phyloP scores from a whole-genome alignment of 306 rosid species.

The Styphnolobium japonicum region DNA sequence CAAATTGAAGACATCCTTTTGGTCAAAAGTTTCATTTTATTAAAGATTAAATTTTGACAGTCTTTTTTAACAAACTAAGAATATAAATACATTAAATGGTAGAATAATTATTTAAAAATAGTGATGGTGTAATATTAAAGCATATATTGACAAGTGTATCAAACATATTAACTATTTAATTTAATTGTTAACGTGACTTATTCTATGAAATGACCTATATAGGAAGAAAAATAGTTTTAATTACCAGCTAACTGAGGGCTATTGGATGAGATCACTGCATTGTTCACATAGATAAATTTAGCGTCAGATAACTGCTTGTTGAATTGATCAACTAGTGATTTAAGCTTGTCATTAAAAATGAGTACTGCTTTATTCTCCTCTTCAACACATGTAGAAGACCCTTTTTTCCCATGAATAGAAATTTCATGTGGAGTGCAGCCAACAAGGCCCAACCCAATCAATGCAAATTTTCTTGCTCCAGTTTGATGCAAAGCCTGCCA shows the following conservation, averaged over 20 bases:
- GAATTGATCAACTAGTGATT: conserved; percentile 28
- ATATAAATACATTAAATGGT: neutral
- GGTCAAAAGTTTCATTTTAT: neutral
- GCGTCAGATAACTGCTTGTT: conserved; percentile 31
- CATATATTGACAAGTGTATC: neutral
- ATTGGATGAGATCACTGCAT: neutral
- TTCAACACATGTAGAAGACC: conserved; percentile 35
- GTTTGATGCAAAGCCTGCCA: conserved; percentile 34
- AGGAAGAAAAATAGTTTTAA: neutral
- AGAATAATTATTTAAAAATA: too few species aligned
- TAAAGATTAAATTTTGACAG: too few species aligned
- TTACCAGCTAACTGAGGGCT: neutral
- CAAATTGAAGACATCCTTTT: neutral
- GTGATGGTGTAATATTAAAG: too few species aligned
- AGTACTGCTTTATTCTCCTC: conserved; percentile 18
- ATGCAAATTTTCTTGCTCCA: conserved; percentile 51
- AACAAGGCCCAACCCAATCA: conserved; percentile 37
- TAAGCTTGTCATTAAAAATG: conserved; percentile 37
- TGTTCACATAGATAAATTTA: conserved; percentile 15
- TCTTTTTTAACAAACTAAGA: too few species aligned
- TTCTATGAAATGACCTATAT: neutral
- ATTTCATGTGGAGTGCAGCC: conserved; percentile 48
- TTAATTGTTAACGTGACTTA: neutral
- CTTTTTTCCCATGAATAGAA: conserved; percentile 16
- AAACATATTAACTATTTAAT: neutral